A percentile compares a stretch with the other conserved stretches of the same genome.
Conservation (phyloP, 495 filamentous ascomycete species). For the Penicillium tannophilum region DNA sequence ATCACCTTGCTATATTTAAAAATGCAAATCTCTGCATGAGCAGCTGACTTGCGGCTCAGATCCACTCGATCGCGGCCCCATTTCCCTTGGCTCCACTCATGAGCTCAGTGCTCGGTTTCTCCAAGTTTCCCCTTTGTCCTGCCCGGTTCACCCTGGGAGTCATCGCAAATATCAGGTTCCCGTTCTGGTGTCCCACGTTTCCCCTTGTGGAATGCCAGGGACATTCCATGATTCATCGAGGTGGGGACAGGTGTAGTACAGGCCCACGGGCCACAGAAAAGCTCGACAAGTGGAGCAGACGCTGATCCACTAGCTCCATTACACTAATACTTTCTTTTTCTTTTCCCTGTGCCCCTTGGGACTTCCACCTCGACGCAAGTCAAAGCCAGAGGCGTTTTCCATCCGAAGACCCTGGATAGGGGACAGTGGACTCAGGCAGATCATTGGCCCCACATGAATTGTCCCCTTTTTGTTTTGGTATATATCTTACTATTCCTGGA, state of each 20-base stretch:
- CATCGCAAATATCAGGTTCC: neutral
- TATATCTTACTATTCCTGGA: too few species aligned
- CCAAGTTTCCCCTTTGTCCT: too few species aligned
- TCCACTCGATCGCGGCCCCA: conserved; percentile 26
- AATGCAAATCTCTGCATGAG: conserved; percentile 27
- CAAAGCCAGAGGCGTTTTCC: neutral
- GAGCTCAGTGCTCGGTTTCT: too few species aligned
- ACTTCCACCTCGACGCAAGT: too few species aligned
- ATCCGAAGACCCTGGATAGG: neutral
- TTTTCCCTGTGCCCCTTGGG: neutral
- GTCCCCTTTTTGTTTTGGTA: too few species aligned
- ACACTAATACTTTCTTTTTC: neutral
- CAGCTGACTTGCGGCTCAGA: conserved; percentile 34
- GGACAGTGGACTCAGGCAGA: neutral
- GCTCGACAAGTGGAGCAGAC: neutral
- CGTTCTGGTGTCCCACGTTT: neutral
- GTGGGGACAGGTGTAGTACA: neutral
- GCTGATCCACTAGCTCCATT: neutral
- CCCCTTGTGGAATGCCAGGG: neutral
- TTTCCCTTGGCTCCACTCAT: neutral
- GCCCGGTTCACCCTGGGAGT: too few species aligned
- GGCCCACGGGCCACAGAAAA: neutral
- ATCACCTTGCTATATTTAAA: too few species aligned
- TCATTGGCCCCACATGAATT: neutral
- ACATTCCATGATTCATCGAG: neutral